Base-by-base conservation (phyloP, 2,329 filamentous ascomycete genomes). In the Emericellopsis atlantica region DNA sequence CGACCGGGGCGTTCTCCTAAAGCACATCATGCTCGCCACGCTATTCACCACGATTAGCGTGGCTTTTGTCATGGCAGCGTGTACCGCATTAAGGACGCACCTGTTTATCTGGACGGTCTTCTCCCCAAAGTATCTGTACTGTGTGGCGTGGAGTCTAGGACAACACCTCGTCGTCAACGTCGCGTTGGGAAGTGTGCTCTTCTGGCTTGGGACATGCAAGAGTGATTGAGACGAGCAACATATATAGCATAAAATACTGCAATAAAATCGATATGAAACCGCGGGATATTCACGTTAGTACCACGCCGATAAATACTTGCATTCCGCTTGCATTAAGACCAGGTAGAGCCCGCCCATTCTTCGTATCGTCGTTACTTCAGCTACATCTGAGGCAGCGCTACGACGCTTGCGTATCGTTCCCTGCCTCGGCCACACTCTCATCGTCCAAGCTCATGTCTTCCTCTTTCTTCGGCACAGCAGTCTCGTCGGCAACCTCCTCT, bases 21-120 rank as follows among this genome's bases (percentile, higher is more conserved):
- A 57, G 26, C 79, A 92, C 54, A 54, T 82, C 1, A 65, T 72
- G 1, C 51, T 84, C 33, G 59, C 84, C 51, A 94, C 88, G 1
- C 58, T 81, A 10, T 94, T 92, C 56, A 65, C 75, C 10, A 71
- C 82, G 1, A 65, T 67, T 1, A 78, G 77, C 47, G 61, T 85
- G 40, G 61, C 77, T 3, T 81, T 78, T 37, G 81, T 95, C 21
- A 96, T 96, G 90, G 76, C 73, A 12, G 88, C 90, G 14, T 98
- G 92, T 59, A 88, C 84, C 37, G 69, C 75, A 7, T 60, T 98
- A 54, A 70, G 90, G 49, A 87, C 85, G 24, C 92, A 98, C 67
- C 60, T 98, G 43, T 98, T 98, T 57, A 89, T 98, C 46, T 98
- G 92, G 92, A 96, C 90, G 1, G 92, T 98, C 10, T 98, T 98